phyloP scores from a whole-genome alignment of 2,329 filamentous ascomycete genomes.

The Colletotrichum magnum region DNA sequence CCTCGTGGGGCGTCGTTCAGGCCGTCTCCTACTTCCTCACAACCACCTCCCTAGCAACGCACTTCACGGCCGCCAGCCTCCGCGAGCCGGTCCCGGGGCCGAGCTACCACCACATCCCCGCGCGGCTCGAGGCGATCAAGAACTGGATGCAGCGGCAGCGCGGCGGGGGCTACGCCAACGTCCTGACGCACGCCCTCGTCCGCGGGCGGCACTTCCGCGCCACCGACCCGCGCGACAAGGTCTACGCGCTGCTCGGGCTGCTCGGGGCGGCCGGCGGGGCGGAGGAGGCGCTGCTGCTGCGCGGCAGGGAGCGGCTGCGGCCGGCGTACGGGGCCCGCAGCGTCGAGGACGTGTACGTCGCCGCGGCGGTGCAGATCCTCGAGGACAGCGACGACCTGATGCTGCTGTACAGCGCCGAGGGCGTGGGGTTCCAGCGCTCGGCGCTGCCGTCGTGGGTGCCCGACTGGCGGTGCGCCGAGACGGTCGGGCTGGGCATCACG shows the following conservation, averaged over 20 bases:
- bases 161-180: neutral
- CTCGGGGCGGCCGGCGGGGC: neutral
- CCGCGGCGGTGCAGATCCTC: constrained; percentile 11
- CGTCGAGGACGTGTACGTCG: neutral
- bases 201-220: constrained; percentile 28
- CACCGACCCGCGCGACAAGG: constrained; percentile 40
- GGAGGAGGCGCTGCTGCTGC: too few species aligned
- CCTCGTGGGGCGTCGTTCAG: constrained; percentile 10
- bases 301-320: neutral
- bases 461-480: constrained; percentile 11
- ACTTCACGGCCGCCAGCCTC: constrained; percentile 12
- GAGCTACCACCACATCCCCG: constrained; percentile 7
- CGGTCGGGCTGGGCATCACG: neutral
- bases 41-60: neutral
- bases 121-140: constrained; percentile 7
- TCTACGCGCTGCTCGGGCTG: constrained; percentile 42
- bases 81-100: constrained; percentile 5
- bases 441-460: constrained; percentile 7
- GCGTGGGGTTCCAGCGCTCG: neutral
- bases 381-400: neutral
- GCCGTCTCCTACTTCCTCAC: constrained; percentile 5
- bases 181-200: neutral
- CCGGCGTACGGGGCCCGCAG: neutral
- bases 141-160: neutral
- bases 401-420: constrained; percentile 7